A percentile compares a stretch with the other conserved stretches of the same genome.
phyloP scores from a whole-genome alignment of 768 basidiomycete genomes.

The Lactarius sanguifluus region DNA sequence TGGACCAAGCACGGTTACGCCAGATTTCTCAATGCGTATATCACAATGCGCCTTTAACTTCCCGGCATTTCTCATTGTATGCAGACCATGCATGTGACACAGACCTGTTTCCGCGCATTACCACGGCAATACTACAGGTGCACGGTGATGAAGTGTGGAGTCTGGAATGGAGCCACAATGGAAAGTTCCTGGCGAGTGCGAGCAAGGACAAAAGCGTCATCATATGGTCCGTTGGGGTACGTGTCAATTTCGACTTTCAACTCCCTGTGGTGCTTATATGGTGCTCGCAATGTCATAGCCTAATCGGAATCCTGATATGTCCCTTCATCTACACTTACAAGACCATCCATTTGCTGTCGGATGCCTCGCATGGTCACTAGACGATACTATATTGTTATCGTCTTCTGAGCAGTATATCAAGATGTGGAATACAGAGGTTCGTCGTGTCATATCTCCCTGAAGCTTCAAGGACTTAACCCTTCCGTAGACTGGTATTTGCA shows the following conservation, averaged over 20 bases:
- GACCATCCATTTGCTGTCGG: slow-evolving; percentile 82
- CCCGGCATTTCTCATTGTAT: slow-evolving; percentile 74
- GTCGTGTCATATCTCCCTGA: slow-evolving; percentile 9
- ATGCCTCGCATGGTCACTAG: slow-evolving; percentile 89
- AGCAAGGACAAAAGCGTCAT: slow-evolving; percentile 86
- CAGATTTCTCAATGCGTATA: slow-evolving; percentile 84
- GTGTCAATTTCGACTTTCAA: slow-evolving; percentile 35
- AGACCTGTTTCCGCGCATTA: slow-evolving; percentile 79
- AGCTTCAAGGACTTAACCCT: slow-evolving; percentile 20
- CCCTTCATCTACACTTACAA: slow-evolving; percentile 56
- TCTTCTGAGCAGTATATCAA: slow-evolving; percentile 79
- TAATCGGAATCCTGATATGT: slow-evolving; percentile 51
- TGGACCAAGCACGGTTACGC: slow-evolving; percentile 79
- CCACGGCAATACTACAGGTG: slow-evolving; percentile 79
- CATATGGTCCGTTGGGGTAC: slow-evolving; percentile 83
- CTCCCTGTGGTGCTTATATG: slow-evolving; percentile 4
- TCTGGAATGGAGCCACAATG: slow-evolving; percentile 92
- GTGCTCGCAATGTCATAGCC: slow-evolving; percentile 16
- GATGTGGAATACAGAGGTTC: slow-evolving; percentile 88
- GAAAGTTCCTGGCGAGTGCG: slow-evolving; percentile 78
- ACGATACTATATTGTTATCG: slow-evolving; percentile 81
- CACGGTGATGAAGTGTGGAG: slow-evolving; percentile 97
- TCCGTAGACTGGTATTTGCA: slow-evolving; percentile 68
- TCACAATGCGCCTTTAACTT: slow-evolving; percentile 68
- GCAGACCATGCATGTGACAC: slow-evolving; percentile 82